Evolutionary conservation across 2,329 filamentous ascomycete genomes (phyloP).

Genomic region (Tolypocladium tropicale): DNA sequence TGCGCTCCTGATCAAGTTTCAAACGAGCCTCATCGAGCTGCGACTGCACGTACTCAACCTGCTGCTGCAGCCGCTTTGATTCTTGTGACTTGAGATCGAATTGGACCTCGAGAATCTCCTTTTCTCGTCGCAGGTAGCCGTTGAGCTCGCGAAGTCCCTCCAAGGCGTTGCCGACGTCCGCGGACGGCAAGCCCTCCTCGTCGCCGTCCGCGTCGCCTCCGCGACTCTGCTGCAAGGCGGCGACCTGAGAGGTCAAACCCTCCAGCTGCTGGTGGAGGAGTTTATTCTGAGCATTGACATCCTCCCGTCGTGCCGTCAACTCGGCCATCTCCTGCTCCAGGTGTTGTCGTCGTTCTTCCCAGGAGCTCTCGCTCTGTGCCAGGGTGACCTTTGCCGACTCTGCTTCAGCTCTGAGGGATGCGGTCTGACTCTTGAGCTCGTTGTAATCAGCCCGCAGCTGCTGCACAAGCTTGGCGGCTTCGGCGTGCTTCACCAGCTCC

Average conservation of each 20-base stretch:
- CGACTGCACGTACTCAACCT: constrained; percentile 75
- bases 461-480: constrained; percentile 81
- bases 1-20: constrained; percentile 84
- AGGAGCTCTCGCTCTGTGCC: constrained; percentile 73
- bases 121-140: constrained; percentile 83
- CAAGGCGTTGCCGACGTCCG: constrained; percentile 46
- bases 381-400: constrained; percentile 77
- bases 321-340: constrained; percentile 80
- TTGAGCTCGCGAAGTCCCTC: constrained; percentile 85
- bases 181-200: constrained; percentile 43
- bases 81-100: constrained; percentile 84
- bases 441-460: constrained; percentile 71
- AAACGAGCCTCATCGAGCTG: constrained; percentile 84
- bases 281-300: constrained; percentile 81
- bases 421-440: constrained; percentile 67
- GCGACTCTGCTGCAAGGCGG: constrained; percentile 67
- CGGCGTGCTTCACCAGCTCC: constrained; percentile 88
- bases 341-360: constrained; percentile 70
- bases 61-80: constrained; percentile 77
- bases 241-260: constrained; percentile 68
- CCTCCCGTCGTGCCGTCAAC: constrained; percentile 67
- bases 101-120: constrained; percentile 96
- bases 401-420: constrained; percentile 66
- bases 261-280: constrained; percentile 85
- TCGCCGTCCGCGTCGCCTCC: constrained; percentile 38